These are phyloP conservation scores for Globisporangium okanoganense DNA, from an alignment of 352 stramenopile genomes.

Conservation along the genomic window DNA sequence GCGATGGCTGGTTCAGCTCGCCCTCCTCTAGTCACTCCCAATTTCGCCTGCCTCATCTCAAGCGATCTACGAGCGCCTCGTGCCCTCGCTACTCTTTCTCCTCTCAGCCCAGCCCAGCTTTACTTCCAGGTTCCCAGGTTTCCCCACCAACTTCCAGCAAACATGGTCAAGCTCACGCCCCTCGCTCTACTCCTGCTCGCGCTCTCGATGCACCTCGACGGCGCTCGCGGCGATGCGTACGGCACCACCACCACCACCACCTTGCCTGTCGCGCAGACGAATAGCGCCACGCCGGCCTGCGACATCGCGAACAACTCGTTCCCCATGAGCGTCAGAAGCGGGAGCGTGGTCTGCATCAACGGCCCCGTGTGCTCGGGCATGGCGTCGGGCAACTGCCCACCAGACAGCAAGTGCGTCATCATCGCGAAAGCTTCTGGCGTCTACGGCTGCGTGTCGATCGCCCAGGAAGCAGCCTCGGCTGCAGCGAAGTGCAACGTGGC, in stretches of 20 bases:
- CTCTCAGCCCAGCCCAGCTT: background rate
- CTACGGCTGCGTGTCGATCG: constrained; percentile 23
- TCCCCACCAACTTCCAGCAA: constrained; percentile 5
- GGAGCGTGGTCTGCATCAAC: constrained; percentile 29
- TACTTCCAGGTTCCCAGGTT: no score
- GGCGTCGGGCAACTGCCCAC: constrained; percentile 22
- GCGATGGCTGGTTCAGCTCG: background rate
- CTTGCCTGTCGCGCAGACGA: no score
- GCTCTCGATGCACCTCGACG: constrained; percentile 1
- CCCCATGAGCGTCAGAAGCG: constrained; percentile 26
- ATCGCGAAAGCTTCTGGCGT: constrained; percentile 10
- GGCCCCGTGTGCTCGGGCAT: constrained; percentile 21
- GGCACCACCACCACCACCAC: no score
- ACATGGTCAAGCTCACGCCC: constrained; percentile 37
- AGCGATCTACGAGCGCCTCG: constrained; percentile 9
- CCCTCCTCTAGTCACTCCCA: constrained; percentile 1
- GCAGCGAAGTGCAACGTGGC: constrained; percentile 1
- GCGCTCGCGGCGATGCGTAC: background rate
- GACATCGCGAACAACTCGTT: constrained; percentile 27
- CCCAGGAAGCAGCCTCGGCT: background rate
- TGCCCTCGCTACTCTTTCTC: background rate
- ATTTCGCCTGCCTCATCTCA: constrained; percentile 11
- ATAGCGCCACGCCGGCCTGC: constrained; percentile 16
- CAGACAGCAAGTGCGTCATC: constrained; percentile 21
- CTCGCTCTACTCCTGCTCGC: constrained; percentile 19